A percentile compares a stretch with the other conserved stretches of the same genome.
These are phyloP conservation scores for Naganishia sp. DNA, from an alignment of 1,284 basidiomycete species.

Conservation along the genomic window DNA sequence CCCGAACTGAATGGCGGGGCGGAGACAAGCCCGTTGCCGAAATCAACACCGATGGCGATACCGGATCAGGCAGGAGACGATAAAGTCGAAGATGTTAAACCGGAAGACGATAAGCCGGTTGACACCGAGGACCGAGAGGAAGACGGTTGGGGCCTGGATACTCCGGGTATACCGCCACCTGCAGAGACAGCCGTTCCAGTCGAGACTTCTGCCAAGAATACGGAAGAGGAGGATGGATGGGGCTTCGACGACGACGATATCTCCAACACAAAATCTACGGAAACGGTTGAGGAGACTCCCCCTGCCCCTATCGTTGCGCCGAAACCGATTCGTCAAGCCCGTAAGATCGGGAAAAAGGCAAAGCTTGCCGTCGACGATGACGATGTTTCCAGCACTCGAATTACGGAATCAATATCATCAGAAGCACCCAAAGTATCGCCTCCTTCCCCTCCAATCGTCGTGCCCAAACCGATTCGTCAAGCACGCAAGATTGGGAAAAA, in stretches of 20 bases:
- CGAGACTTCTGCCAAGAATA: neutral
- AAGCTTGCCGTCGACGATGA: neutral
- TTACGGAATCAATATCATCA: neutral
- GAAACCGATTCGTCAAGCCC: constrained; percentile 33
- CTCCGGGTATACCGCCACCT: neutral
- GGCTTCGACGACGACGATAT: constrained; percentile 31
- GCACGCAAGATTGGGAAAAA: constrained; percentile 35
- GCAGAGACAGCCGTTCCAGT: neutral
- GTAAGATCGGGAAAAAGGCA: constrained; percentile 34
- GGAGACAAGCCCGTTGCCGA: neutral
- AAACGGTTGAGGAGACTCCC: no score
- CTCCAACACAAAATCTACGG: neutral
- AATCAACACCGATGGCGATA: neutral
- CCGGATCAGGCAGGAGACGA: neutral
- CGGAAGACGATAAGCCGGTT: no score
- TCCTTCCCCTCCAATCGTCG: constrained; percentile 1
- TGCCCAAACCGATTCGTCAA: constrained; percentile 32
- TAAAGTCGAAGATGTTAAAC: neutral
- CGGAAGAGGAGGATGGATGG: constrained; percentile 28
- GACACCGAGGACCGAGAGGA: neutral
- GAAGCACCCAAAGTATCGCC: neutral
- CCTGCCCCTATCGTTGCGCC: constrained; percentile 4
- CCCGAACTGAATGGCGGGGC: neutral
- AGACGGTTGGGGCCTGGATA: constrained; percentile 26
- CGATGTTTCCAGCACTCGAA: neutral